A percentile compares a stretch with the other conserved stretches of the same genome.
phyloP scores from a whole-genome alignment of 352 stramenopile genomes.

The Pythium aquatile region DNA sequence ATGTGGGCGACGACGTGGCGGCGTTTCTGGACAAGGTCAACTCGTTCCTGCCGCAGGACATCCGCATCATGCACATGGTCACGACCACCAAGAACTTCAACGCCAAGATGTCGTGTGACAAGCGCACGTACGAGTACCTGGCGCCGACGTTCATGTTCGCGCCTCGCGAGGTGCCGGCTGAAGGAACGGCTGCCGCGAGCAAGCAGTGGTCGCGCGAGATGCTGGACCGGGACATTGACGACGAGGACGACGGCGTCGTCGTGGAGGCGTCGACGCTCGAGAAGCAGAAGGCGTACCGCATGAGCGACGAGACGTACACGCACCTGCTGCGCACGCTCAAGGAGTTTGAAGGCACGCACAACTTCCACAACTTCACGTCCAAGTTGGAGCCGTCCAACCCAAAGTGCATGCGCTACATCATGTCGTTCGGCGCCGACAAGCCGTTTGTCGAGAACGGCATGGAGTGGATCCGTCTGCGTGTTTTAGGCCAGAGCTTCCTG shows the following conservation, averaged over 20 bases:
- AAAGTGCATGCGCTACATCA: slow-evolving; percentile 91
- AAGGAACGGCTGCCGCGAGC: not conserved
- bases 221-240: slow-evolving; percentile 35
- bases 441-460: slow-evolving; percentile 87
- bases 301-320: slow-evolving; percentile 51
- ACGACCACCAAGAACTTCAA: slow-evolving; percentile 92
- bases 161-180: slow-evolving; percentile 27
- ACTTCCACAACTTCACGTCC: slow-evolving; percentile 98
- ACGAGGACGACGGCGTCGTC: slow-evolving; percentile 29
- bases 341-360: slow-evolving; percentile 87
- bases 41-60: slow-evolving; percentile 63
- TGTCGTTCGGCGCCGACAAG: slow-evolving; percentile 83
- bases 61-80: slow-evolving; percentile 81
- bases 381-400: slow-evolving; percentile 82
- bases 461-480: slow-evolving; percentile 95
- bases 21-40: slow-evolving; percentile 79
- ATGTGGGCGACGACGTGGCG: slow-evolving; percentile 69
- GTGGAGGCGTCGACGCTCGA: slow-evolving; percentile 63
- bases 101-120: slow-evolving; percentile 86
- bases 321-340: slow-evolving; percentile 54
- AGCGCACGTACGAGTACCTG: slow-evolving; percentile 90
- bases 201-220: slow-evolving; percentile 38
- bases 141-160: slow-evolving; percentile 88
- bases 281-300: slow-evolving; percentile 70
- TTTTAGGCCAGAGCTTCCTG: slow-evolving; percentile 96